phyloP scores from a whole-genome alignment of 495 filamentous ascomycete genomes.

The Viridothelium virens region DNA sequence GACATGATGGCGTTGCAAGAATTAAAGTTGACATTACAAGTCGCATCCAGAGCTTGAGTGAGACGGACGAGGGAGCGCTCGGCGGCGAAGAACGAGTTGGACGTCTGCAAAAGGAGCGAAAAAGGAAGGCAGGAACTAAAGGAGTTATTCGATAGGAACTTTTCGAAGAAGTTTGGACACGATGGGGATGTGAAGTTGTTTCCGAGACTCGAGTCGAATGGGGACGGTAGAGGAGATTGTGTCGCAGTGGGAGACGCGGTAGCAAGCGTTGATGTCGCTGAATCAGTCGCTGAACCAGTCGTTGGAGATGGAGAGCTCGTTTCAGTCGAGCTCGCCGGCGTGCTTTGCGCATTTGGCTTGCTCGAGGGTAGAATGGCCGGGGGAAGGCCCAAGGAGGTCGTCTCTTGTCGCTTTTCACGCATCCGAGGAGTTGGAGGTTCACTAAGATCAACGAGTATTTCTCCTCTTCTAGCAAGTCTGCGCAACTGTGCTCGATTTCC shows the following conservation, averaged over 20 bases:
- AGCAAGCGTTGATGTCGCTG: not conserved
- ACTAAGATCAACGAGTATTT: conserved; percentile 9
- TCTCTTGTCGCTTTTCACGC: conserved; percentile 6
- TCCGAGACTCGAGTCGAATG: conserved; percentile 64
- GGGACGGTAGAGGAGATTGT: conserved; percentile 47
- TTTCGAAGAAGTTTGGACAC: conserved; percentile 62
- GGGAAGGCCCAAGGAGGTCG: not conserved
- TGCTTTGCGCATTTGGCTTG: not conserved
- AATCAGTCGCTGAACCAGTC: conserved; percentile 1
- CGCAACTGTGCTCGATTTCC: conserved; percentile 5
- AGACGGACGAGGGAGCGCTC: conserved; percentile 56
- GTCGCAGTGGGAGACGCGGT: conserved; percentile 12
- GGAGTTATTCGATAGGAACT: conserved; percentile 53
- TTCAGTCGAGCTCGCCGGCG: not conserved
- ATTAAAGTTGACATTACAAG: conserved; percentile 56
- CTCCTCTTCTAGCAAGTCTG: conserved; percentile 10
- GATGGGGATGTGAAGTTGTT: conserved; percentile 56
- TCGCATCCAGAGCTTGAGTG: conserved; percentile 60
- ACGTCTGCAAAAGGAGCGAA: conserved; percentile 65
- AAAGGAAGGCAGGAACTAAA: conserved; percentile 66
- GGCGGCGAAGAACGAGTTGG: conserved; percentile 68
- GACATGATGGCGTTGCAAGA: conserved; percentile 54
- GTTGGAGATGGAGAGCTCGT: conserved; percentile 9
- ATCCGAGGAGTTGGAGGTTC: conserved; percentile 7
- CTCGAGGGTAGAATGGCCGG: not conserved